Evolutionary conservation across 164 flowering plant species (phyloP), one percentile per base, ranked within the genome.

Genomic region (Dillenia turbinata): DNA sequence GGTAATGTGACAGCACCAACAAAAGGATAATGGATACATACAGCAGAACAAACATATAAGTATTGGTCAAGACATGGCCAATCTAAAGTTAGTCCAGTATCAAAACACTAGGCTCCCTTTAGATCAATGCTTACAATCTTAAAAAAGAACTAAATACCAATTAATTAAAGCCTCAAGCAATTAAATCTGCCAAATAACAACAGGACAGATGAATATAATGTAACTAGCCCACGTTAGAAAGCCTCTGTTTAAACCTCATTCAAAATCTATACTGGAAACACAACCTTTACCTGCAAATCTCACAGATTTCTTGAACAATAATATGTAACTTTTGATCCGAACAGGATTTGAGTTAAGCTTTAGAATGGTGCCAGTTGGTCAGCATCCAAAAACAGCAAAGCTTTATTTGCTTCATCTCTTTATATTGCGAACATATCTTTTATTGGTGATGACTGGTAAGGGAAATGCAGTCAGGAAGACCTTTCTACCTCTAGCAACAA

Each of bases 371-470:
- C 78, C 74, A 83, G 81, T 63, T 70, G 78, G 74, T 78, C 83
- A 75, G 87, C 96, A 79, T 75, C 90, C 22, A 70, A 82, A 12
- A 76, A 84, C 86, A 75, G 70, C 81, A 72, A 66, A 74, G 84
- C 84, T 76, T 73, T 79, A 80, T 74, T 83, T 79, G 80, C 77
- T 80, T 76, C 86, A 76, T 70, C 80, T 75, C 77, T 85, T 75
- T 83, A 77, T 77, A 77, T 79, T 55, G 77, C 69, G 75, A 78
- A 57, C 55, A 46, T 77, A 77, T 77, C 82, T 74, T 82, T 85
- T 70, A 69, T 79, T 74, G 72, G 64, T 64, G 47, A 54, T 50
- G 56, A 44, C 57, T 48, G 45, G 69, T 15, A 40, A 15, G 50
- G 48, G 57, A 33, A 61, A 43, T 47, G 55, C 61, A 53, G 64